A percentile compares a stretch with the other conserved stretches of the same genome.
These are phyloP conservation scores for Alternaria ventricosa DNA, from an alignment of 2,329 filamentous ascomycete genomes.

Conservation along the genomic window DNA sequence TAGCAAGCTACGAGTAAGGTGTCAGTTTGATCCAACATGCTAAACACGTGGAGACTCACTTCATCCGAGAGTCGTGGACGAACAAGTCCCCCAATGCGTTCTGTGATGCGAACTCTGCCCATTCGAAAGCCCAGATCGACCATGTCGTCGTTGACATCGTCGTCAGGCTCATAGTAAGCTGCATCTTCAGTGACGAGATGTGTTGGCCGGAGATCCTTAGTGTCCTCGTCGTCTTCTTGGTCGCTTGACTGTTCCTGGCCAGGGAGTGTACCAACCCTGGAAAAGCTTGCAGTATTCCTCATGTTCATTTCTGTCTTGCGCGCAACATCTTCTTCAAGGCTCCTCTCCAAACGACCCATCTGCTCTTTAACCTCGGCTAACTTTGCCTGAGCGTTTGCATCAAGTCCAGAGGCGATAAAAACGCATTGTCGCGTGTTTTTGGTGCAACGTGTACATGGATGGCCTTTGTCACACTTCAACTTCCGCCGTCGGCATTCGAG, in stretches of 20 bases:
- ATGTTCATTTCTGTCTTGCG: conserved; percentile 44
- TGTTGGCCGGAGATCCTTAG: conserved; percentile 66
- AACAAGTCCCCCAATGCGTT: conserved; percentile 75
- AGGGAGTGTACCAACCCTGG: conserved; percentile 20
- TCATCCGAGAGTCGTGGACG: conserved; percentile 74
- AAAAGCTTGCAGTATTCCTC: not conserved
- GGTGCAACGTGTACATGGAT: conserved; percentile 74
- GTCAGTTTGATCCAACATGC: not conserved
- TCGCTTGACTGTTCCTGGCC: conserved; percentile 59
- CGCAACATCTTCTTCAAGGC: conserved; percentile 72
- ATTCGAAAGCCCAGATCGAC: conserved; percentile 75
- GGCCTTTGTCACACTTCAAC: conserved; percentile 76
- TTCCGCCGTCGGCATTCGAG: conserved; percentile 69
- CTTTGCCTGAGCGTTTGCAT: conserved; percentile 71
- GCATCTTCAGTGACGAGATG: conserved; percentile 69
- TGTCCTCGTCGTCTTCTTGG: conserved; percentile 62
- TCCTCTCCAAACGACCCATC: conserved; percentile 73
- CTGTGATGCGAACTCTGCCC: conserved; percentile 74
- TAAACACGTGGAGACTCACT: conserved; percentile 51
- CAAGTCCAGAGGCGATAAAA: conserved; percentile 71
- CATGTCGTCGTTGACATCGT: conserved; percentile 70
- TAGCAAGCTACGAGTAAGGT: conserved; percentile 30
- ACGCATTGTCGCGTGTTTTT: conserved; percentile 61
- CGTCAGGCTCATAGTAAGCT: conserved; percentile 69
- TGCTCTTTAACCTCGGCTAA: conserved; percentile 81